These are phyloP conservation scores for Penicillium crystallinum DNA, from an alignment of 495 filamentous ascomycete genomes.

Conservation along the genomic window DNA sequence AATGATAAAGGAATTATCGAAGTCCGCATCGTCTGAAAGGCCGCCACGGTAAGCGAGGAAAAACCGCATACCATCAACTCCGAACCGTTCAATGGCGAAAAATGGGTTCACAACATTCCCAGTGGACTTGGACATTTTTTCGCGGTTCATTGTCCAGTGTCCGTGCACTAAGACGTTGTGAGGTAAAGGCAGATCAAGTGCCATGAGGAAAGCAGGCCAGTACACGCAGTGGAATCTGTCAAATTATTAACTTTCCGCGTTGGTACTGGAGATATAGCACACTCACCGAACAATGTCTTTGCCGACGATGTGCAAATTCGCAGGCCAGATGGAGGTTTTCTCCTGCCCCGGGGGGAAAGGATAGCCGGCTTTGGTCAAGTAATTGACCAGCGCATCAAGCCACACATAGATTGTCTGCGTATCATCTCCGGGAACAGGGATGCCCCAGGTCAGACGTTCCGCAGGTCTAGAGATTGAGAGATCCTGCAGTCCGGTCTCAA, in stretches of 20 bases:
- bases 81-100: conserved; percentile 84
- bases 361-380: conserved; percentile 81
- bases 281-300: conserved; percentile 83
- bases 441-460: conserved; percentile 80
- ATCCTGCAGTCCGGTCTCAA: conserved; percentile 70
- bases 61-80: conserved; percentile 79
- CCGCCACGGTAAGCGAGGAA: conserved; percentile 77
- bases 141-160: conserved; percentile 85
- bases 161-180: conserved; percentile 80
- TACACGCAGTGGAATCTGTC: conserved; percentile 86
- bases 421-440: conserved; percentile 77
- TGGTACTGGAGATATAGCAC: conserved; percentile 1
- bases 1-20: conserved; percentile 71
- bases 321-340: conserved; percentile 70
- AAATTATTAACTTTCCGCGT: conserved; percentile 12
- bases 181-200: conserved; percentile 77
- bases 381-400: conserved; percentile 94
- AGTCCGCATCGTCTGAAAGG: conserved; percentile 71
- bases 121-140: conserved; percentile 93
- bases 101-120: conserved; percentile 96
- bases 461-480: conserved; percentile 82
- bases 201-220: conserved; percentile 95
- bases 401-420: conserved; percentile 96
- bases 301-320: conserved; percentile 84
- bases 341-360: conserved; percentile 68